Evolutionary conservation across 2,329 filamentous ascomycete species (phyloP).

Genomic region (Ophiostoma sp.): DNA sequence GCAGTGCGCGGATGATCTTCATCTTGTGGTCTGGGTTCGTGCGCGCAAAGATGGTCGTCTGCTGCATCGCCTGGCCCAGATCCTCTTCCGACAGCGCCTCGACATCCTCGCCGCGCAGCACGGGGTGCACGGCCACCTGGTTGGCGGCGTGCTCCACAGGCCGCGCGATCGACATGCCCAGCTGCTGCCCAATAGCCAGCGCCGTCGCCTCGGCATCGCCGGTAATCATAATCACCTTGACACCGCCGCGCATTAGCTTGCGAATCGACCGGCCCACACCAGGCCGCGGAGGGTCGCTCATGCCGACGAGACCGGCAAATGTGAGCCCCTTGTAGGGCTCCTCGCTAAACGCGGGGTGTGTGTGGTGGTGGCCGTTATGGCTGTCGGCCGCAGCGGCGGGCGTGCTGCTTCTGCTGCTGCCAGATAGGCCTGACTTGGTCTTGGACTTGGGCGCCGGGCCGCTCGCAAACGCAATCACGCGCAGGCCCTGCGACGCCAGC

Average conservation of each 20-base stretch:
- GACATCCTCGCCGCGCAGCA: conserved; percentile 85
- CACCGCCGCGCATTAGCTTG: conserved; percentile 84
- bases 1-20: conserved; percentile 89
- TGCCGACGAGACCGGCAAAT: conserved; percentile 89
- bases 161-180: conserved; percentile 79
- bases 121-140: conserved; percentile 60
- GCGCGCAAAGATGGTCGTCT: conserved; percentile 90
- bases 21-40: conserved; percentile 97
- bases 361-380: conserved; percentile 35
- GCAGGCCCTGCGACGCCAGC: conserved; percentile 83
- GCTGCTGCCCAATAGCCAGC: conserved; percentile 83
- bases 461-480: conserved; percentile 90
- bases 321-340: conserved; percentile 76
- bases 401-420: conserved; percentile 34
- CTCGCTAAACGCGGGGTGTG: conserved; percentile 49
- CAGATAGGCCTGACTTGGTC: conserved; percentile 34
- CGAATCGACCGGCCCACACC: conserved; percentile 86
- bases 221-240: conserved; percentile 98
- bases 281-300: conserved; percentile 92
- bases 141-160: conserved; percentile 48
- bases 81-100: conserved; percentile 85
- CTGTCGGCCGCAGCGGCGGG: conserved; percentile 38
- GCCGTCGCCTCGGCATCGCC: conserved; percentile 94
- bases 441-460: conserved; percentile 50
- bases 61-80: conserved; percentile 75